A percentile compares a stretch with the other conserved stretches of the same genome.
Evolutionary conservation across 2,329 filamentous ascomycete species (phyloP).

Genomic region (Talaromyces sp.): DNA sequence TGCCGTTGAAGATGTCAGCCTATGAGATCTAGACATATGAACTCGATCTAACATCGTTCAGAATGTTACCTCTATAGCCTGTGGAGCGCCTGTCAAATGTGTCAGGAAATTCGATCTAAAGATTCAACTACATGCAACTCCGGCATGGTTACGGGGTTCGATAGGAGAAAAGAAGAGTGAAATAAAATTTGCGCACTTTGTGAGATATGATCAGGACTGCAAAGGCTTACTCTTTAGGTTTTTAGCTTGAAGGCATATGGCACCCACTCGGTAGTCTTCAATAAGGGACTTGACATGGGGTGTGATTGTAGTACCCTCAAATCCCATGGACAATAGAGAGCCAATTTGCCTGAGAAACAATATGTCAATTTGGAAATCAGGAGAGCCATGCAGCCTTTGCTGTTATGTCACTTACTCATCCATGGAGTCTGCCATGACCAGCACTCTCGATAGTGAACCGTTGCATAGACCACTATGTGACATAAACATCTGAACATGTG

Average conservation of each 20-base stretch:
- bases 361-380: neutral
- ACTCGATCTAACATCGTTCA: neutral
- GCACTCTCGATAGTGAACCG: neutral
- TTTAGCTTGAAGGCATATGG: conserved; percentile 16
- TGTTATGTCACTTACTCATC: conserved; percentile 3
- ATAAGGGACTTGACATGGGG: conserved; percentile 17
- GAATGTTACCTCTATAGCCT: conserved; percentile 16
- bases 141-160: neutral
- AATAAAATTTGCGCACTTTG: neutral
- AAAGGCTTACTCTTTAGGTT: conserved; percentile 10
- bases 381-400: neutral
- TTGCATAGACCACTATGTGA: neutral
- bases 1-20: neutral
- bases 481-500: neutral
- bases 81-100: conserved; percentile 8
- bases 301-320: conserved; percentile 17
- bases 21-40: neutral
- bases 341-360: conserved; percentile 13
- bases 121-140: neutral
- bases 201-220: neutral
- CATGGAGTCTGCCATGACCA: neutral
- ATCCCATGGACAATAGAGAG: conserved; percentile 15
- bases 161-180: neutral
- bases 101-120: neutral
- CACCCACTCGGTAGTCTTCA: conserved; percentile 11